Evolutionary conservation across 1,284 basidiomycete genomes (phyloP).

Genomic region (Rhodotorula sp.): DNA sequence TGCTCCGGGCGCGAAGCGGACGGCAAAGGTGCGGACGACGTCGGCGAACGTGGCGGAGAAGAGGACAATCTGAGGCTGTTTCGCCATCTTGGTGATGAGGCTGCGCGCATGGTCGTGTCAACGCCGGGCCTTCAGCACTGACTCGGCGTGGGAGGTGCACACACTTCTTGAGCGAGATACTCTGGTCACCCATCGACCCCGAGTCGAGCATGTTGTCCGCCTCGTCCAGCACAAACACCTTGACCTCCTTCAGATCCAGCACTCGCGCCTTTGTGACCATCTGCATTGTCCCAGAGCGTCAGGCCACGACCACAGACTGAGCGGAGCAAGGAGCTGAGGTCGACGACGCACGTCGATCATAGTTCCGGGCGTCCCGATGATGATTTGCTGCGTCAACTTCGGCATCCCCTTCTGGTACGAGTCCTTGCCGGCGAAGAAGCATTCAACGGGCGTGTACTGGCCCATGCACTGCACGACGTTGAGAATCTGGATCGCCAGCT

Average conservation of each 20-base stretch:
- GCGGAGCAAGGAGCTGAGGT: not conserved
- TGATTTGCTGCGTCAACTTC: conserved; percentile 80
- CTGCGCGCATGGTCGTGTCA: conserved; percentile 12
- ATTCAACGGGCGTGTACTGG: conserved; percentile 88
- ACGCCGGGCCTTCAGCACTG: not conserved
- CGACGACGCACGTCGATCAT: conserved; percentile 71
- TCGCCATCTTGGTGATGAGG: conserved; percentile 37
- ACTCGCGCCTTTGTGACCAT: conserved; percentile 37
- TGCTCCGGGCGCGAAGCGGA: conserved; percentile 86
- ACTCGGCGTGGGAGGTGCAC: conserved; percentile 46
- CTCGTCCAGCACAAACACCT: conserved; percentile 96
- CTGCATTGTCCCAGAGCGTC: not conserved
- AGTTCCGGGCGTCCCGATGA: conserved; percentile 96
- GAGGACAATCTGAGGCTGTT: conserved; percentile 73
- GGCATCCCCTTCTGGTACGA: conserved; percentile 59
- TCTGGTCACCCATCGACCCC: conserved; percentile 88
- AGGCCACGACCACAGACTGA: not conserved
- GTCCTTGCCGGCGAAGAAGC: conserved; percentile 92
- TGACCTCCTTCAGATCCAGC: conserved; percentile 72
- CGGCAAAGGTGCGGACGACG: conserved; percentile 83
- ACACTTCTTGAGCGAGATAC: conserved; percentile 89
- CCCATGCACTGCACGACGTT: conserved; percentile 92
- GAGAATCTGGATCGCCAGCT: conserved; percentile 97
- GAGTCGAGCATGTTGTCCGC: conserved; percentile 99
- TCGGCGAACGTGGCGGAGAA: conserved; percentile 99